These are phyloP conservation scores for Trametopsis cervina DNA, from an alignment of 768 basidiomycete genomes.

Conservation along the genomic window DNA sequence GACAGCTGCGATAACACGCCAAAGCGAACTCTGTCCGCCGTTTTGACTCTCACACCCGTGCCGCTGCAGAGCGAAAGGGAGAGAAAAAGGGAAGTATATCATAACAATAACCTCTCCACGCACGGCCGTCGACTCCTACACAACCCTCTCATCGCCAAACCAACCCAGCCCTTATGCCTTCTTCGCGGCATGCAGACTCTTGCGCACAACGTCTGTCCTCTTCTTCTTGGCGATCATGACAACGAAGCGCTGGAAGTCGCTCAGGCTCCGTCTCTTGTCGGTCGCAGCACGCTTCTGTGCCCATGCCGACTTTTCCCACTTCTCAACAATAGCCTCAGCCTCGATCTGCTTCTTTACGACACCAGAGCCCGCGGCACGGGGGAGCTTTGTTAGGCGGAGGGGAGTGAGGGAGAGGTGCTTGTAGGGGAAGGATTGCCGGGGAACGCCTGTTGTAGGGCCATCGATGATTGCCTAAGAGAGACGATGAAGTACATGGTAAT, in stretches of 20 bases:
- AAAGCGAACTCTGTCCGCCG: neutral
- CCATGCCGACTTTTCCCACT: slow-evolving; percentile 89
- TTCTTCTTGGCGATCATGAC: slow-evolving; percentile 87
- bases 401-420: slow-evolving; percentile 90
- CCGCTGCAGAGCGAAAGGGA: neutral
- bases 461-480: slow-evolving; percentile 84
- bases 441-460: slow-evolving; percentile 85
- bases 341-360: slow-evolving; percentile 82
- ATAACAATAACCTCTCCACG: neutral
- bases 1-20: neutral
- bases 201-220: slow-evolving; percentile 72
- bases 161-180: slow-evolving; percentile 32
- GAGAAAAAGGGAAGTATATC: neutral
- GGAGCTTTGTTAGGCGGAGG: slow-evolving; percentile 72
- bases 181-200: slow-evolving; percentile 53
- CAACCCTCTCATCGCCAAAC: neutral
- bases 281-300: slow-evolving; percentile 77
- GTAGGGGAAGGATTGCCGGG: slow-evolving; percentile 89
- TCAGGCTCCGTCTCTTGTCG: slow-evolving; percentile 65
- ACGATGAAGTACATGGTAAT: too few relatives aligned
- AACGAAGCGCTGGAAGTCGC: slow-evolving; percentile 90
- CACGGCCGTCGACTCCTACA: neutral
- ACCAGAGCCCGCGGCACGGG: slow-evolving; percentile 80
- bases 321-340: slow-evolving; percentile 73
- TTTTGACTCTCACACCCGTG: neutral